Evolutionary conservation across 2,329 filamentous ascomycete species (phyloP), one percentile per base, ranked within the genome.

Genomic region (Dactylellina parvicollis): DNA sequence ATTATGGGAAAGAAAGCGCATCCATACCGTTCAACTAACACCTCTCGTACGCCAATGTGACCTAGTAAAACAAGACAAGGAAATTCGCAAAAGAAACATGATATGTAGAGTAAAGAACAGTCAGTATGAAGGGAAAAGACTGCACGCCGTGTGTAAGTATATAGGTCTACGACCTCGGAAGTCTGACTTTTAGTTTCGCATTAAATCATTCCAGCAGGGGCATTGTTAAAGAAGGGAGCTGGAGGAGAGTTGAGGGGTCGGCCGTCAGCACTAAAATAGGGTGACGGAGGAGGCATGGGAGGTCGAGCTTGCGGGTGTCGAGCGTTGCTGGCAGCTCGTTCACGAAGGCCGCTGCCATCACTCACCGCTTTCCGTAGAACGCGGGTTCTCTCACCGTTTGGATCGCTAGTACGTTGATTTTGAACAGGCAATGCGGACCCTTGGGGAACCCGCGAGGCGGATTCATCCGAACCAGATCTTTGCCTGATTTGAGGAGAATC

Each of bases 141-240:
- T 10, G 30, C 55, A 50, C n/a, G 22, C 52, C 16, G 36, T 61
- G 26, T 46, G 54, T 69, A 34, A 46, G 30, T 64, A 44, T 69
- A 47, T 44, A 47, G n/a, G 20, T 34, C 52, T 24, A 42, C 50
- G 32, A 38, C 30, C 46, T 36, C 55, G 10, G 55, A 64, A 54
- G n/a, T 52, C 5, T 20, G 18, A 65, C 12, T 47, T 49, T 40
- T 47, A n/a, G 16, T 28, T 47, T 24, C 22, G 16, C 18, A 38
- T 59, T 65, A 72, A 40, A 72, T 72, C 67, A 72, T 72, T 46
- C 67, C 67, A 52, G 67, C 67, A 7, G 67, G 67, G 14, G 67
- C 67, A 40, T 72, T 72, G 36, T 65, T 72, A 22, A 42, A 57
- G 59, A 72, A 72, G 2, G 50, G 44, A 26, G 54, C 52, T 28